Base-by-base conservation (phyloP, 2,329 filamentous ascomycete genomes). In the Akanthomyces muscarius region DNA sequence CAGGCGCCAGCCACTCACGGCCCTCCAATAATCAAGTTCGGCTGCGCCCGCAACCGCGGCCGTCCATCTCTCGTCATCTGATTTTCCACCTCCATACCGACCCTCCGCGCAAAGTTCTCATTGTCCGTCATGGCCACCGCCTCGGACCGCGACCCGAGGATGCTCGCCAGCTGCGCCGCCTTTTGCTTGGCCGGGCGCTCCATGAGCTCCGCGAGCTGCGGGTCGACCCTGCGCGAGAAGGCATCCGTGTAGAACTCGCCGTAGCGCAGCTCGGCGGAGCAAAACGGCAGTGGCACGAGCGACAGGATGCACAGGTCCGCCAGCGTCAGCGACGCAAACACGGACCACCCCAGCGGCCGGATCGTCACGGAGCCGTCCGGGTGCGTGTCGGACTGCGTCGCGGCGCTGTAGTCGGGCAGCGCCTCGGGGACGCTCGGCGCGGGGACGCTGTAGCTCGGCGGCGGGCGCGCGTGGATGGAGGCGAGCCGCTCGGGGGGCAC, bases 291-390 rank as follows among this genome's bases (percentile, higher is more conserved):
- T 18, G 63, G 67, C 44, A 69, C 30, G 25, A 64, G 64, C 10
- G 63, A 65, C 13, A 66, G 36, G 36, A 44, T 41, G n/a, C 45
- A 30, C 14, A 69, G 41, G 53, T 69, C 65, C 14, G 23, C 56
- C 8, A 69, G 62, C 16, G 59, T 58, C 3, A 68, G 63, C 33
- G 64, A 63, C 11, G 66, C 64, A 38, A 66, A 69, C 61, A 64
- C 28, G 55, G 63, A 64, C 62, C 66, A 66, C 38, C 58, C 52
- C 8, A 25, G 48, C n/a, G 65, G 56, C 3, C 52, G 63, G 55
- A 68, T 66, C 44, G 64, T 53, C 25, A 67, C 61, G 30, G 63
- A 65, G 48, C 56, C 64, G 64, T 79, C 77, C 14, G 69, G 68
- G 63, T 69, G 69, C 8, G 66, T 62, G 38, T 66, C 67, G 64